Base-by-base conservation (phyloP, 768 basidiomycete genomes). In the Collybiopsis luxurians region DNA sequence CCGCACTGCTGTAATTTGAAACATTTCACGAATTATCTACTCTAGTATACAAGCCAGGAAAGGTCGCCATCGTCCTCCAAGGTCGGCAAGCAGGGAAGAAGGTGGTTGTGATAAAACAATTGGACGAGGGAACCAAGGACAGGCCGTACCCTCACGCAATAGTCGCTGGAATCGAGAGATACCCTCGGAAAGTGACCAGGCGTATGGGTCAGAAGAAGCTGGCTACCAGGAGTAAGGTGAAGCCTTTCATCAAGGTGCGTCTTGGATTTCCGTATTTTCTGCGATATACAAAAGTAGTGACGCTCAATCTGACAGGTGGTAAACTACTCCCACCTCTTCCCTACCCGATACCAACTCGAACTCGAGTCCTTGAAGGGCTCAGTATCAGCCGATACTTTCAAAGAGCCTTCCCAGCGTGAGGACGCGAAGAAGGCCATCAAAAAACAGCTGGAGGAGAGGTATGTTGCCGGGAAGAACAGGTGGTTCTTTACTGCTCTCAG, bases 1-100 rank as follows among this genome's bases (percentile, higher is more conserved):
- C 44, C 36, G 38, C 59, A 51, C 58, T 55, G 42, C 31, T 19
- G 53, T 38, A 13, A 7, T 56, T 24, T n/a, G n/a, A n/a, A n/a
- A n/a, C 46, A 40, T 55, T 36, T 31, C 9, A 44, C 53, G 44
- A 15, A 59, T 70, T 54, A 66, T 46, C 58, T 24, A 60, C 34
- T 23, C 0, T 61, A 94, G 93, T 95, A 70, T 94, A 92, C 86
- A 95, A 95, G 78, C 86, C 92, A 71, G 92, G 93, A 76, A 95
- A 95, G 91, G 92, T 95, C 66, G 93, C 92, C 64, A 95, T 98
- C 78, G 86, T 98, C 75, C 92, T 98, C 72, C 92, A 95, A 78
- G 97, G 97, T 72, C 95, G 97, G 72, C 97, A 98, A 74, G 97
- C 97, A 63, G 97, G 97, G 71, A 94, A 92, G 82, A 99, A 99